A percentile compares a stretch with the other conserved stretches of the same genome.
These are phyloP conservation scores for Micractinium sp. DNA, from an alignment of 139 green algal species.

Conservation along the genomic window DNA sequence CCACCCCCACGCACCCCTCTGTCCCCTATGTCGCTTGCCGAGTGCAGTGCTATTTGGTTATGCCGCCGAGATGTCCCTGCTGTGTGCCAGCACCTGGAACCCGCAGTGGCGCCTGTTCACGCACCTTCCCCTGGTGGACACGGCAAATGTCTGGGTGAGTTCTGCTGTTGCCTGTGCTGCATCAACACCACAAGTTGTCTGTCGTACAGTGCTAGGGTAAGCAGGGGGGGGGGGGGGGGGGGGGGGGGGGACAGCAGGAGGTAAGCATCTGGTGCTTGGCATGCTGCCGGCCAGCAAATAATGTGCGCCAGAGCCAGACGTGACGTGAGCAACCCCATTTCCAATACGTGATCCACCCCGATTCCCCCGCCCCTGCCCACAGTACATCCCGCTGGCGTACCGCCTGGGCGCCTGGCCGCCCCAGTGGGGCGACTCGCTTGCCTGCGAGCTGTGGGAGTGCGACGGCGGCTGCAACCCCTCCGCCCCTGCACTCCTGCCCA, in stretches of 20 bases:
- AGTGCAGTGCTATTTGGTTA: not conserved
- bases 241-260: too few relatives aligned
- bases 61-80: conserved; percentile 1
- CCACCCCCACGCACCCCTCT: too few relatives aligned
- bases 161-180: too few relatives aligned
- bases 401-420: conserved; percentile 26
- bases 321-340: too few relatives aligned
- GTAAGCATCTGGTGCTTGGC: not conserved
- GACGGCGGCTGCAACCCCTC: conserved; percentile 44
- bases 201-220: too few relatives aligned
- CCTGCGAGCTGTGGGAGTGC: conserved; percentile 46
- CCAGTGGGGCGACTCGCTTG: conserved; percentile 21
- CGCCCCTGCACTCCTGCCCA: conserved; percentile 19
- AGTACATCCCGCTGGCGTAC: not conserved
- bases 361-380: too few relatives aligned
- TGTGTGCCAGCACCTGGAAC: conserved; percentile 16
- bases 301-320: not conserved
- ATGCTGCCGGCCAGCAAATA: too few relatives aligned
- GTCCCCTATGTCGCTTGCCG: too few relatives aligned
- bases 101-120: conserved; percentile 14
- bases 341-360: too few relatives aligned
- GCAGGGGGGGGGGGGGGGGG: too few relatives aligned
- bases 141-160: not conserved
- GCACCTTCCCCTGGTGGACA: conserved; percentile 18
- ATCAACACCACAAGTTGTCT: too few relatives aligned